Conservation (phyloP, 2,329 filamentous ascomycete genomes). For the Colletotrichum endophyticum region DNA sequence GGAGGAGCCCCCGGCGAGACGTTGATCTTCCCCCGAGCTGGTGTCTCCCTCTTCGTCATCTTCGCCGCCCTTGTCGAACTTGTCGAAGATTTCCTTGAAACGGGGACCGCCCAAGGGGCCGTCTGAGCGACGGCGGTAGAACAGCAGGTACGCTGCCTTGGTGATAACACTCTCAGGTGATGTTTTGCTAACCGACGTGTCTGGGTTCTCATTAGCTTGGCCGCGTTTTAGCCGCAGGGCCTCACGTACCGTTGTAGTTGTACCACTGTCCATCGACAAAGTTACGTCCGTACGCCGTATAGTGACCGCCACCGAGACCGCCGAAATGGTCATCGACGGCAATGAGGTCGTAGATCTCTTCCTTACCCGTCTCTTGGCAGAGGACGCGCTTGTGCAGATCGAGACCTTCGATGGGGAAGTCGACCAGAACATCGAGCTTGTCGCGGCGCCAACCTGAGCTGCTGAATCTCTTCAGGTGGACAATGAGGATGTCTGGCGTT, state of each 20-base stretch:
- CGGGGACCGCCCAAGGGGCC: conserved; percentile 79
- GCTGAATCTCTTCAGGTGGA: conserved; percentile 95
- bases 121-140: conserved; percentile 87
- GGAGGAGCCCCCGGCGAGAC: conserved; percentile 85
- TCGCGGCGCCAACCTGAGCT: conserved; percentile 81
- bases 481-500: conserved; percentile 90
- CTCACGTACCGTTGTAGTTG: conserved; percentile 85
- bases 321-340: conserved; percentile 97
- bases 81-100: conserved; percentile 73
- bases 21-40: conserved; percentile 80
- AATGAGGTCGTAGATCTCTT: conserved; percentile 89
- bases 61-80: conserved; percentile 58
- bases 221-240: not conserved
- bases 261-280: conserved; percentile 92
- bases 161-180: conserved; percentile 71
- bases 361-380: conserved; percentile 79
- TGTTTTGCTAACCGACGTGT: conserved; percentile 72
- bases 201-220: conserved; percentile 57
- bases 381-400: conserved; percentile 83
- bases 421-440: conserved; percentile 89
- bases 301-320: conserved; percentile 91
- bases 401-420: conserved; percentile 88
- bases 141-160: conserved; percentile 85
- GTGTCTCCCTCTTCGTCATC: conserved; percentile 48
- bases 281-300: conserved; percentile 93